Percentiles rank a stretch among this genome's conserved stretches.
These are phyloP conservation scores for Cladobotryum protrusum DNA, from an alignment of 2,329 filamentous ascomycete species.

Conservation along the genomic window DNA sequence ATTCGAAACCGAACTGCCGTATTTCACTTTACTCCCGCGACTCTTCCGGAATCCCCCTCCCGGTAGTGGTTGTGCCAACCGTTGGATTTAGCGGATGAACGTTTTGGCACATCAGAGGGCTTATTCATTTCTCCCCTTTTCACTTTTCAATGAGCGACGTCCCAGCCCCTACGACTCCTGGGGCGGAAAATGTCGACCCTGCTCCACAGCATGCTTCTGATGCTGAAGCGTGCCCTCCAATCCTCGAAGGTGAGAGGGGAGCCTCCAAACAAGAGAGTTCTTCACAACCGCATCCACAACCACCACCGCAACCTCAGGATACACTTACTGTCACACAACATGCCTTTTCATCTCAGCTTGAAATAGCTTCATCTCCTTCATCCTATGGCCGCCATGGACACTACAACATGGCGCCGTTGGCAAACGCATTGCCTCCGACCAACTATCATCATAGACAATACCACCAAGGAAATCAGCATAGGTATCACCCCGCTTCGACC, in stretches of 20 bases:
- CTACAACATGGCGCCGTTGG: conserved; percentile 44
- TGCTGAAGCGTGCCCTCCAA: not conserved
- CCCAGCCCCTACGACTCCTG: conserved; percentile 17
- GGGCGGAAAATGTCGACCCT: conserved; percentile 14
- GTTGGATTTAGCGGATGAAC: not conserved
- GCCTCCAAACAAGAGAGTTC: not conserved
- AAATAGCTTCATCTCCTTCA: conserved; percentile 30
- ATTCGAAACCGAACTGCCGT: no score
- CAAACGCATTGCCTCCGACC: conserved; percentile 36
- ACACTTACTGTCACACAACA: conserved; percentile 23
- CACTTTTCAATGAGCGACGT: conserved; percentile 29
- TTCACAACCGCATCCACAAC: not conserved
- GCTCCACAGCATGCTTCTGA: conserved; percentile 12
- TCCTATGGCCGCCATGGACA: conserved; percentile 21
- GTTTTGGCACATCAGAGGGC: not conserved
- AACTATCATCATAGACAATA: conserved; percentile 35
- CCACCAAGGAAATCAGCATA: conserved; percentile 27
- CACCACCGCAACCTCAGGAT: conserved; percentile 5
- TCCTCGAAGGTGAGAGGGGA: not conserved
- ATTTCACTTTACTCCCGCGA: no score
- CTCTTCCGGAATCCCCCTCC: not conserved
- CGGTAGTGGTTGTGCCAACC: not conserved
- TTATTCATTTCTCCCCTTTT: not conserved
- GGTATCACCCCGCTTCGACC: conserved; percentile 29
- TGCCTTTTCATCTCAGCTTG: conserved; percentile 37